Base-by-base conservation (phyloP, 129 eudicot species). In the Flaveria trinervia region DNA sequence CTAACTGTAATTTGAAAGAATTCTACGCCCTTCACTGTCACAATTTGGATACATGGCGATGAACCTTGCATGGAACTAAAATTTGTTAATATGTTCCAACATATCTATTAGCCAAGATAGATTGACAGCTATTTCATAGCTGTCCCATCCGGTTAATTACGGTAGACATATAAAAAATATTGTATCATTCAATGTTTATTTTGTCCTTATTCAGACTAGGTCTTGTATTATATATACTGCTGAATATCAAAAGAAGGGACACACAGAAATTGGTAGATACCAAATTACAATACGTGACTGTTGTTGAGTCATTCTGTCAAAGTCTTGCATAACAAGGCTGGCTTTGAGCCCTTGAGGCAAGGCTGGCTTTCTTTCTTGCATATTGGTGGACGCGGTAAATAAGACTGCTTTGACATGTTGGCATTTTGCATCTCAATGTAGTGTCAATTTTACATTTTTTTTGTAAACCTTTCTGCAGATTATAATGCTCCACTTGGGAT, bases 401-500 rank as follows among this genome's bases (percentile, higher is more conserved):
- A 9, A 49, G 13, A 17, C 16, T 5, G 6, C 25, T 75, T 46
- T 41, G 12, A 33, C 15, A 17, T 18, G 51, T 55, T 39, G 50
- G 50, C 49, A 43, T 0, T 36, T 2, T 25, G 36, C 33, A 54
- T 65, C n/a, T 25, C 68, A 9, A 23, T 9, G 5, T 56, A 46
- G 45, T 56, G 49, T 50, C 6, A 18, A 1, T 14, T 62, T 80
- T 18, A 54, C 56, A 13, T 68, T 44, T 8, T 18, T 57, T 49
- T 68, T 7, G 3, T 65, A 3, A 0, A 76, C 2, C 9, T 45
- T 8, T 13, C 16, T 26, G 17, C 76, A 81, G 74, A 74, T 36
- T 13, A 41, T 51, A 41, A 66, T 77, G 85, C 79, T 15, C 77
- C 57, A 25, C 71, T 84, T 3, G 13, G 18, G 73, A 77, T 68